Conservation (phyloP, 163 green algal genomes). For the Chlamydomonas reinhardtii region DNA sequence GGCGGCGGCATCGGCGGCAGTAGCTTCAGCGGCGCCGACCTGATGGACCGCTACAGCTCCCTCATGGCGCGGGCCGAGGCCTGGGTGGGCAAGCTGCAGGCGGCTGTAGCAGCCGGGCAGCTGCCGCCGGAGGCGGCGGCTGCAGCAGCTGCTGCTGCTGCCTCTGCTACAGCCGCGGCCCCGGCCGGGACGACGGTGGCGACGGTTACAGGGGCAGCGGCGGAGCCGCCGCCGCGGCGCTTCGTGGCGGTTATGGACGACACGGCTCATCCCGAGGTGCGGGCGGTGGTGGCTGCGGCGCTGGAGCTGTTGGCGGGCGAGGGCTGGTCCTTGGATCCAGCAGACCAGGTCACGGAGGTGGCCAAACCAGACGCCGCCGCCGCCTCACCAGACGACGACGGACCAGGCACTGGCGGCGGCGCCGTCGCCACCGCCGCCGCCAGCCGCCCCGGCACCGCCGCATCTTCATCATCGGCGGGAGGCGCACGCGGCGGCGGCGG, state of each 20-base stretch:
- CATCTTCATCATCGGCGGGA: background rate
- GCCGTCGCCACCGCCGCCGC: background rate
- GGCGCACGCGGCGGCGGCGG: background rate
- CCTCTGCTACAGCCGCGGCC: background rate
- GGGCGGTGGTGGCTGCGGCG: conserved; percentile 50
- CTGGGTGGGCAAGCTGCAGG: conserved; percentile 28
- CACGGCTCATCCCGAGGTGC: conserved; percentile 55
- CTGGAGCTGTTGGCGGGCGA: conserved; percentile 11
- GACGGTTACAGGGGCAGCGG: background rate
- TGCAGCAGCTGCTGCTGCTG: background rate
- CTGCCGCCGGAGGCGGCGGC: background rate
- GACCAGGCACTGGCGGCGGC: too few species aligned
- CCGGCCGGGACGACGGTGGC: background rate
- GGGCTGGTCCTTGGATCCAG: conserved; percentile 53
- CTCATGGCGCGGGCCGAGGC: conserved; percentile 27
- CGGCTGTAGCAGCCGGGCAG: background rate
- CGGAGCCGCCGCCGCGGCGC: background rate
- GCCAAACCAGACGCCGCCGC: conserved; percentile 28
- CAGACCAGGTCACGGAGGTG: conserved; percentile 55
- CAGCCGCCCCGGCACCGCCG: background rate
- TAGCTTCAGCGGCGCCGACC: background rate
- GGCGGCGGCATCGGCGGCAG: background rate
- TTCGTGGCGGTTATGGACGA: conserved; percentile 56
- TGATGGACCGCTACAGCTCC: conserved; percentile 14
- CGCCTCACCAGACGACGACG: conserved; percentile 15